Evolutionary conservation across 345 rosid species (phyloP), one percentile per base, ranked within the genome.

Genomic region (Camelina sativa): DNA sequence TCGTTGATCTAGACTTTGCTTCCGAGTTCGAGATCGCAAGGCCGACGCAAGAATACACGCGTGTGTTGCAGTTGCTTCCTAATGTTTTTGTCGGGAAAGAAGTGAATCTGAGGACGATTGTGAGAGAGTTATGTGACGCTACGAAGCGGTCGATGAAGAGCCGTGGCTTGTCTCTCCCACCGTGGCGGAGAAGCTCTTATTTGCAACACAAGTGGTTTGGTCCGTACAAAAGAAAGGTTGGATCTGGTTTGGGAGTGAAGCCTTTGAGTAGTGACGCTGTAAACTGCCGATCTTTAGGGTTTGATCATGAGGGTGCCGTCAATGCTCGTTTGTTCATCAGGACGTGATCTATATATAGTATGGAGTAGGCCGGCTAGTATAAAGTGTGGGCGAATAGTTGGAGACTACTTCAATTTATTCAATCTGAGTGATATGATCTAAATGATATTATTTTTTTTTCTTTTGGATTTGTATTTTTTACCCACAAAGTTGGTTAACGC

Each of bases 131-230:
- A 71, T 69, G 86, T 48, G 83, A 83, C 30, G 89, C 85, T 4
- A 87, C 90, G 15, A 88, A 54, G 80, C 80, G 66, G 65, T 91
- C 98, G 15, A 56, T 93, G 72, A 89, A 84, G 80, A 81, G 84
- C 68, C 75, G 80, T 13, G 86, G 78, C 2, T 87, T 93, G 30
- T 82, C 91, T 2, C 71, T 91, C 2, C 92, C 98, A 10, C 98
- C 98, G 0, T 93, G 98, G 98, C 81, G 96, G 72, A 93, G 89
- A 74, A 85, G 85, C 78, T 85, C 94, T 20, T 89, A 88, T 82
- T 81, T 91, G 86, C 87, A 84, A 22, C 86, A 86, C 73, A 93
- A 91, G 80, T 91, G 94, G 97, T 77, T 91, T 22, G 94, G 88
- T n/a, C 86, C 91, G 10, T 85, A 86, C 81, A 81, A 83, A 22